Evolutionary conservation across 805 yeast genomes (phyloP), one percentile per base, ranked within the genome.

Genomic region (Sporopachydermia quercuum): DNA sequence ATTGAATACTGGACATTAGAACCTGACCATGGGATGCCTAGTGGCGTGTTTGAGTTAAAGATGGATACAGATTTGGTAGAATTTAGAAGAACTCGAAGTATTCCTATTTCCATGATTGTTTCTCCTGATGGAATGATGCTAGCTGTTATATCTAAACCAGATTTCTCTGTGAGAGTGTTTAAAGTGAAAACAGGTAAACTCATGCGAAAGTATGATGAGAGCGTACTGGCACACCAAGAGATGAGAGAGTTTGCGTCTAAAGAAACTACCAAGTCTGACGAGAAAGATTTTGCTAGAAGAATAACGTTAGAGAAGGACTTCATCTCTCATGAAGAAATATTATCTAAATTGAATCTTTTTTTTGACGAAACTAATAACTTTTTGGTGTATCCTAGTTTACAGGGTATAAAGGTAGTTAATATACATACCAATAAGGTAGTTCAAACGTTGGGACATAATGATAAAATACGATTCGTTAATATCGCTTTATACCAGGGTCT

Each of bases 61-160:
- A 53, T 65, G 19, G 49, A 56, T 35, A 67, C 72, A 0, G 63
- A 63, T 43, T 45, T 60, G 14, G 56, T 60, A 42, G 60, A 57
- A 14, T 46, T 63, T 37, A 45, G 61, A 15, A 64, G 62, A 41
- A 37, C 43, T 16, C 62, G 62, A 41, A 42, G 57, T 2, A 36
- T 41, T 1, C 55, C 57, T 2, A 34, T 47, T 4, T 23, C 45
- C 2, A 33, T 61, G 4, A 35, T 43, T 13, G 43, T 58, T 5
- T 51, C 60, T 3, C 50, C 49, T 1, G 50, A 54, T 38, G 53
- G 51, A 1, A 49, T 48, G n/a, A 43, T 37, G 17, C 56, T 60
- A 45, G 63, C 55, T 6, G 44, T 51, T 1, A 34, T 46, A n/a
- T 52, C 65, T 4, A 33, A 40, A n/a, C 56, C 63, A 4, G 64